Evolutionary conservation across 225 moss, liverwort and hornwort species (phyloP), one percentile per base, ranked within the genome.

Genomic region (Bryoerythrophyllum caledonicum): DNA sequence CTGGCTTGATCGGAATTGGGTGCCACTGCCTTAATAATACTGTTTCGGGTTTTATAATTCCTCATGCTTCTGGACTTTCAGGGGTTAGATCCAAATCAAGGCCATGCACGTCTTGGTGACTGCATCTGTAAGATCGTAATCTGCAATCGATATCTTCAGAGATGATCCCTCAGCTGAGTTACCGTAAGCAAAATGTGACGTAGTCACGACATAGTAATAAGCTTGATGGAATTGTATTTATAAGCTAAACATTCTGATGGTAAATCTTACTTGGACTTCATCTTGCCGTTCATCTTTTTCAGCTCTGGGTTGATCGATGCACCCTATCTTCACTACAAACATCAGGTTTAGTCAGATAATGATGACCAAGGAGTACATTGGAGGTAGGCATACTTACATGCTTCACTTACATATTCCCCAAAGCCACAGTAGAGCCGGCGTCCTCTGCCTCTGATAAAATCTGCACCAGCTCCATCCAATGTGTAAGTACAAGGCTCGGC

Each of bases 401-500:
- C 1, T 35, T 56, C 17, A 30, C 81, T 73, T 76, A 79, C 87
- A 87, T 71, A 30, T 84, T 79, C 21, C 76, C 86, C 60, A 84
- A 34, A 52, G 86, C 65, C 23, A 76, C 53, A 56, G 63, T n/a
- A n/a, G n/a, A n/a, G 21, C 1, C 56, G 72, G 2, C 14, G 26
- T 86, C 83, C 23, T 68, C 73, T 59, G 73, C 73, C 46, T 83
- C 72, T 15, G 81, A 69, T 17, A 83, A 14, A 65, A 58, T 75
- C 69, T 81, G 71, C 61, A 34, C 34, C 49, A 73, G 58, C 27
- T 58, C 20, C 20, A 71, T 6, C 54, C 32, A 32, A 54, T 6
- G 13, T 35, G 69, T 53, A 37, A 53, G 37, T 5, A 17, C 15
- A 7, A 7, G 3, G 7, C 17, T 13, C n/a, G n/a, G n/a, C 6